Conservation (phyloP, 257 asterid genomes). For the Fraxinus pennsylvanica region DNA sequence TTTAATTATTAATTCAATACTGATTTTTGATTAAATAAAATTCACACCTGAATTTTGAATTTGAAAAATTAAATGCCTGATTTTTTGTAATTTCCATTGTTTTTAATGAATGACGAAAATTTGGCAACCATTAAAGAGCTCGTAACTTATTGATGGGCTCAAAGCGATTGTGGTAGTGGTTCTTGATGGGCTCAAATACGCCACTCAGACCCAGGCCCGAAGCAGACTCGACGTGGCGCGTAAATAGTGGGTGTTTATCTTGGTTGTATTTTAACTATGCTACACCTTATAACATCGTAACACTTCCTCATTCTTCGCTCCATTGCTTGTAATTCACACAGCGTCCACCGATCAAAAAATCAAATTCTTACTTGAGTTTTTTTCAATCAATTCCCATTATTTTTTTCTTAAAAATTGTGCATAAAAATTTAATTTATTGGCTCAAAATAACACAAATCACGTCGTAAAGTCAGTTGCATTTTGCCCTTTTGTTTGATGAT, state of each 20-base stretch:
- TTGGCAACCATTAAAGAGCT: too few species aligned
- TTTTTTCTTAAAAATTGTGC: slow-evolving; percentile 4
- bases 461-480: slow-evolving; percentile 1
- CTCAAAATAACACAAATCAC: not conserved
- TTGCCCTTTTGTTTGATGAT: slow-evolving; percentile 34
- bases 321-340: slow-evolving; percentile 31
- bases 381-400: not conserved
- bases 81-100: too few species aligned
- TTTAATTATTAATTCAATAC: too few species aligned
- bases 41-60: too few species aligned
- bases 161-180: too few species aligned
- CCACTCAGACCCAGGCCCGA: too few species aligned
- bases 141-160: too few species aligned
- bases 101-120: too few species aligned
- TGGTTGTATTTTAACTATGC: not conserved
- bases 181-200: too few species aligned
- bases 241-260: not conserved
- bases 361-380: not conserved
- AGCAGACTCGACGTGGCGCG: too few species aligned
- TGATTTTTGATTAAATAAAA: too few species aligned
- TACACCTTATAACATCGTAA: not conserved
- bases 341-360: slow-evolving; percentile 17
- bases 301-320: not conserved
- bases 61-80: too few species aligned
- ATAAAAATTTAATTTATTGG: not conserved